Evolutionary conservation across 768 basidiomycete genomes (phyloP).

Genomic region (Mycena vulgaris): DNA sequence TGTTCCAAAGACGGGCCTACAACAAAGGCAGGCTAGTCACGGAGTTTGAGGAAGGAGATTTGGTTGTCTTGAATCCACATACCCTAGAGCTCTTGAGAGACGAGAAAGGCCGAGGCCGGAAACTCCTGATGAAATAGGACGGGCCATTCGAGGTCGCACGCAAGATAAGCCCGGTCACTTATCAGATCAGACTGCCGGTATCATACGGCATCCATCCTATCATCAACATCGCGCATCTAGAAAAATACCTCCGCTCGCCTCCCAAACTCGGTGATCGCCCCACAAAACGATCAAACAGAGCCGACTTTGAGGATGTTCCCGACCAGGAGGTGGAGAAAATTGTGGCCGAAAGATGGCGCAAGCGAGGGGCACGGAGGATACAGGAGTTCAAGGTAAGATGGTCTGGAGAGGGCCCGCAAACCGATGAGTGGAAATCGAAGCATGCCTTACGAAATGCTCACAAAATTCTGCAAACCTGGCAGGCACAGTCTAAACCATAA

Average conservation of each 20-base stretch:
- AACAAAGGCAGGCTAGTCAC: conserved; percentile 28
- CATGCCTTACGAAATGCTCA: neutral
- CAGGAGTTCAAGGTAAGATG: conserved; percentile 19
- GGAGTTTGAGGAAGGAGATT: conserved; percentile 40
- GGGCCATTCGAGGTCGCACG: conserved; percentile 44
- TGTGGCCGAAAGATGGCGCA: conserved; percentile 33
- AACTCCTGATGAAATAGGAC: conserved; percentile 34
- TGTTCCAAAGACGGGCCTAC: conserved; percentile 26
- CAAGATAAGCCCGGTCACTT: conserved; percentile 23
- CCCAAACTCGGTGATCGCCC: conserved; percentile 31
- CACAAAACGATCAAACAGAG: conserved; percentile 2
- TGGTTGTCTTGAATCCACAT: conserved; percentile 41
- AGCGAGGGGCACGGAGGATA: neutral
- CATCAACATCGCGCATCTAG: conserved; percentile 43
- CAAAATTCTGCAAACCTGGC: too few relatives aligned
- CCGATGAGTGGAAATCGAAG: conserved; percentile 2
- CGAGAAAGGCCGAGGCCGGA: conserved; percentile 42
- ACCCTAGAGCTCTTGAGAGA: conserved; percentile 32
- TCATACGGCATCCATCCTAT: conserved; percentile 42
- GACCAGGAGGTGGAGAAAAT: conserved; percentile 45
- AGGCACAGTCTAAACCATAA: too few relatives aligned
- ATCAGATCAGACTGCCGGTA: conserved; percentile 30
- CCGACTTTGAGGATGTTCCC: conserved; percentile 24
- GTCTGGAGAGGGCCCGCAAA: neutral
- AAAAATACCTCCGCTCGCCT: conserved; percentile 39